A percentile compares a stretch with the other conserved stretches of the same genome.
Conservation (phyloP, 441 rosid genomes). For the Lepidium campestre region DNA sequence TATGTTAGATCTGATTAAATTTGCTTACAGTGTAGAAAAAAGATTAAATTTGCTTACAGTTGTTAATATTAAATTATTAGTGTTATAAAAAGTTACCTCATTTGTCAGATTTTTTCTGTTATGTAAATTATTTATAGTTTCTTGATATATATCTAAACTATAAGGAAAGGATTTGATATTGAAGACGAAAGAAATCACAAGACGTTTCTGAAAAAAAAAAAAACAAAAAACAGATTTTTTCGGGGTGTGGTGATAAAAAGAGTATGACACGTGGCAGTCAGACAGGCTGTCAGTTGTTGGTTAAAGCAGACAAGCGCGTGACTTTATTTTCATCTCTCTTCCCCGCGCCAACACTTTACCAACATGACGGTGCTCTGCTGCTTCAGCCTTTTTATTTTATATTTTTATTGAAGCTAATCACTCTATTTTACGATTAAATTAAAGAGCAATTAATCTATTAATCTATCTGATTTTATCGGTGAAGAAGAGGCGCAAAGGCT, state of each 20-base stretch:
- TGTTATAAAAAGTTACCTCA: no score
- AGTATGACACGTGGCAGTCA: conserved; percentile 21
- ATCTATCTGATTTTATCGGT: conserved; percentile 13
- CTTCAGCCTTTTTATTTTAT: conserved; percentile 11
- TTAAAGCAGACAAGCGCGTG: conserved; percentile 27
- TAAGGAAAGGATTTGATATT: background rate
- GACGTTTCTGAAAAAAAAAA: background rate
- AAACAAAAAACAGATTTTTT: background rate
- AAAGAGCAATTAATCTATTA: no score
- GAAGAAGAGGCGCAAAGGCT: conserved; percentile 26
- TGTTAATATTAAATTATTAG: no score
- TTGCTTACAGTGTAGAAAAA: no score
- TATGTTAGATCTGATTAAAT: no score
- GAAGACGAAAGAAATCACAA: background rate
- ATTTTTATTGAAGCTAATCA: background rate
- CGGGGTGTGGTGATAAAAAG: conserved; percentile 1
- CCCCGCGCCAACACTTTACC: conserved; percentile 31
- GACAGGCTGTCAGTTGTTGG: conserved; percentile 23
- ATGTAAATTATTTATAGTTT: no score
- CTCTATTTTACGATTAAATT: conserved; percentile 3
- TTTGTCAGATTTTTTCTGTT: no score
- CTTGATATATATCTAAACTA: background rate
- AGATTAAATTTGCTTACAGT: no score
- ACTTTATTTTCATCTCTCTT: conserved; percentile 15
- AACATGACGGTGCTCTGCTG: conserved; percentile 29